Evolutionary conservation across 495 filamentous ascomycete species (phyloP).

Genomic region (Penicillium manginii): DNA sequence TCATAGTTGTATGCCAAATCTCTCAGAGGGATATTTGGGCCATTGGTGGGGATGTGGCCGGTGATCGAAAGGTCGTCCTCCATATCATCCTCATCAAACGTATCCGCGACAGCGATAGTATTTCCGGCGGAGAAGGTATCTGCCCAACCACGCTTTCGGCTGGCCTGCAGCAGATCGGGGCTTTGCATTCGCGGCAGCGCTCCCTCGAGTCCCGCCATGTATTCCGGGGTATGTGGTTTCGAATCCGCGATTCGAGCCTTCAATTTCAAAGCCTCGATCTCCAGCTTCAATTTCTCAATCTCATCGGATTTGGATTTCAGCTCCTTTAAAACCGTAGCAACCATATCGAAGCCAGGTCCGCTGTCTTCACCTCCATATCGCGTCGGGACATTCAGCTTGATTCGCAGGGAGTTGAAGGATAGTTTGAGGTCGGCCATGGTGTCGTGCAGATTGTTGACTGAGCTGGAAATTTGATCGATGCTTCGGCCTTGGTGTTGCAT

Average conservation of each 20-base stretch:
- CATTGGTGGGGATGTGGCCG: not conserved
- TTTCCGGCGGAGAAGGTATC: slow-evolving; percentile 35
- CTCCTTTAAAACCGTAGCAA: slow-evolving; percentile 49
- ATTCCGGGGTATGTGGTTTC: slow-evolving; percentile 15
- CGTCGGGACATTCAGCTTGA: slow-evolving; percentile 43
- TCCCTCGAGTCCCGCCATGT: slow-evolving; percentile 11
- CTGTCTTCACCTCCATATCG: slow-evolving; percentile 22
- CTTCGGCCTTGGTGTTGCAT: slow-evolving; percentile 49
- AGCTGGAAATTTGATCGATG: slow-evolving; percentile 49
- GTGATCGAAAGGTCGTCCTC: slow-evolving; percentile 34
- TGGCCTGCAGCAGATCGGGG: slow-evolving; percentile 43
- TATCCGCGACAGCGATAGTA: slow-evolving; percentile 37
- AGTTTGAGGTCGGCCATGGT: slow-evolving; percentile 51
- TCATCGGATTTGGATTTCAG: slow-evolving; percentile 50
- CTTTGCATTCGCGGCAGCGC: slow-evolving; percentile 41
- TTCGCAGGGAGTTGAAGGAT: slow-evolving; percentile 47
- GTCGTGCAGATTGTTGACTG: slow-evolving; percentile 49
- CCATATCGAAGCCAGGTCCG: slow-evolving; percentile 43
- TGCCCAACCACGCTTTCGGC: slow-evolving; percentile 43
- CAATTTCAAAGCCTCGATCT: slow-evolving; percentile 49
- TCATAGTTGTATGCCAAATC: slow-evolving; percentile 7
- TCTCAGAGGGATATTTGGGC: not conserved
- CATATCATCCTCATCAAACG: slow-evolving; percentile 45
- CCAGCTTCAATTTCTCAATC: slow-evolving; percentile 50
- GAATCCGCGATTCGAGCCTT: slow-evolving; percentile 44